These are phyloP conservation scores for Solanum boliviense DNA, from an alignment of 257 asterid species.

Conservation along the genomic window DNA sequence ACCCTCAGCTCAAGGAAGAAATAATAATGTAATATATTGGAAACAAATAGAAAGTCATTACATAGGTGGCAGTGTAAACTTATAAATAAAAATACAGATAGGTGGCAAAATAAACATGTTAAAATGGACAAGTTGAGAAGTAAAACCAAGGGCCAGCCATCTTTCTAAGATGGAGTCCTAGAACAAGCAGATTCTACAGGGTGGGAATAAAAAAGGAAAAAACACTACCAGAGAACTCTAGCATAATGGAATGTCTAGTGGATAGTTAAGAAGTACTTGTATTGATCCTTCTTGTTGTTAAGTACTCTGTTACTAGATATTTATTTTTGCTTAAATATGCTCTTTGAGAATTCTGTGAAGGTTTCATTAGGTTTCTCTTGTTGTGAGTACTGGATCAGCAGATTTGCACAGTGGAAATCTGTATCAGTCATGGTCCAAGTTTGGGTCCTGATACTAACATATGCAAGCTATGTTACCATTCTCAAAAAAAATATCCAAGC, in stretches of 20 bases:
- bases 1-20: not conserved
- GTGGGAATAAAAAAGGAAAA: not conserved
- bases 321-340: not conserved
- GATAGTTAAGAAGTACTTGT: not conserved
- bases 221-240: not conserved
- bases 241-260: not conserved
- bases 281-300: not conserved
- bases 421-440: not conserved
- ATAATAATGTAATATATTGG: not conserved
- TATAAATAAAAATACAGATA: not conserved
- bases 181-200: not conserved
- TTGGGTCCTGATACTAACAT: not conserved
- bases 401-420: not conserved
- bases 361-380: not conserved
- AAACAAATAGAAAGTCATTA: not conserved
- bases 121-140: not conserved
- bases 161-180: not conserved
- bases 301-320: not conserved
- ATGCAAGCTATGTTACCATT: not conserved
- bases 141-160: not conserved
- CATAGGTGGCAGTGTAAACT: not conserved
- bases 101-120: not conserved
- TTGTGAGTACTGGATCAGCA: not conserved
- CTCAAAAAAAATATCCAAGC: not conserved
- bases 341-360: not conserved